Evolutionary conservation across 257 asterid genomes (phyloP).

Genomic region (Primulina eburnea): DNA sequence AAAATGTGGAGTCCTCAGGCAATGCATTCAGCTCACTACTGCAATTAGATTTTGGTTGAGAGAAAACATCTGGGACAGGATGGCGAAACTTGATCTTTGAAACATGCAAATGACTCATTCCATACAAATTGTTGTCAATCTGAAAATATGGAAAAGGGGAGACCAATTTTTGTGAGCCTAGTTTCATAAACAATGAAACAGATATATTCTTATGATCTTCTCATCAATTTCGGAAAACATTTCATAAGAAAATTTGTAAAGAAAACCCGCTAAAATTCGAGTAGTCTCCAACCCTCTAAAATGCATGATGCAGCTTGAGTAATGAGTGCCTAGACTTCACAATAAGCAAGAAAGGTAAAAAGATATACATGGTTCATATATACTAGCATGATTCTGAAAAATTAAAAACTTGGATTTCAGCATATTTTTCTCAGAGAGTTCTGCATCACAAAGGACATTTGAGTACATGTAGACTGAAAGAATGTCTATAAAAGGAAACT

Average conservation of each 20-base stretch:
- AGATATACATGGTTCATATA: neutral
- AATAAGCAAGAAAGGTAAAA: neutral
- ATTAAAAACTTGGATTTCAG: neutral
- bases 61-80: constrained; percentile 71
- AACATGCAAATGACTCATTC: constrained; percentile 90
- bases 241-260: neutral
- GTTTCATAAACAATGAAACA: neutral
- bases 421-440: neutral
- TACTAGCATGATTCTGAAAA: neutral
- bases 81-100: constrained; percentile 78
- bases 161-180: neutral
- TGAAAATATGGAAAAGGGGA: constrained; percentile 33
- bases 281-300: neutral
- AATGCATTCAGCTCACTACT: constrained; percentile 31
- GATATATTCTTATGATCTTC: too few relatives aligned
- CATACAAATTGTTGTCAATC: constrained; percentile 90
- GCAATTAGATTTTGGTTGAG: constrained; percentile 36
- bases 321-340: too few relatives aligned
- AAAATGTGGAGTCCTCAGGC: constrained; percentile 32
- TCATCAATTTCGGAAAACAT: neutral
- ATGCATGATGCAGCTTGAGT: neutral
- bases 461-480: neutral
- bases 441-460: neutral
- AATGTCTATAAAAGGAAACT: neutral
- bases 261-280: neutral